These are phyloP conservation scores for Lipomyces chichibuensis DNA, from an alignment of 805 yeast species.

Conservation along the genomic window DNA sequence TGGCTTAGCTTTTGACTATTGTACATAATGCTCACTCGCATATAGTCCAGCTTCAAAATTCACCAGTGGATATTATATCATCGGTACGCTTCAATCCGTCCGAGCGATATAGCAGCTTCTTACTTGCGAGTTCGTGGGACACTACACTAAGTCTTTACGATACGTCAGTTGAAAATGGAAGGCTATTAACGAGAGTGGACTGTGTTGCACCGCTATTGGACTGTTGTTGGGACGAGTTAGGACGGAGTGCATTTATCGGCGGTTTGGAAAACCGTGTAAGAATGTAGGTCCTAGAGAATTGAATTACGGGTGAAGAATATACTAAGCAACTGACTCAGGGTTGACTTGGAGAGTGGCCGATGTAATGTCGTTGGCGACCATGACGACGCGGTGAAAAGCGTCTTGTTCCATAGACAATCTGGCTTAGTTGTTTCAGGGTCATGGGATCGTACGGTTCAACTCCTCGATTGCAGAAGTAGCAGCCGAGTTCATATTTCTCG, in stretches of 20 bases:
- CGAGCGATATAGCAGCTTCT: conserved; percentile 35
- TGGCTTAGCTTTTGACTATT: background rate
- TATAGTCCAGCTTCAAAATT: conserved; percentile 22
- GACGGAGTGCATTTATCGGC: conserved; percentile 29
- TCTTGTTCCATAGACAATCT: conserved; percentile 40
- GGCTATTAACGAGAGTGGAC: conserved; percentile 30
- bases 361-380: conserved; percentile 44
- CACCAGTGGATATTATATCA: conserved; percentile 30
- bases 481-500: conserved; percentile 30
- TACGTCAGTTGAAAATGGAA: conserved; percentile 37
- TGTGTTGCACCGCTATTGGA: conserved; percentile 45
- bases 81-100: conserved; percentile 27
- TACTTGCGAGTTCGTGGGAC: conserved; percentile 64
- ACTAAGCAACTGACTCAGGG: conserved; percentile 34
- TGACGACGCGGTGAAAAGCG: conserved; percentile 49
- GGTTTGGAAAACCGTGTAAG: conserved; percentile 26
- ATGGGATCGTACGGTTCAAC: conserved; percentile 60
- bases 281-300: conserved; percentile 9
- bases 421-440: conserved; percentile 57
- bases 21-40: background rate
- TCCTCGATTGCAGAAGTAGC: conserved; percentile 50
- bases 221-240: conserved; percentile 39
- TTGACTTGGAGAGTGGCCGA: conserved; percentile 55
- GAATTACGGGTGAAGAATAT: background rate
- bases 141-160: conserved; percentile 53